phyloP scores from a whole-genome alignment of 768 basidiomycete genomes.

The Nidula microcarpa region DNA sequence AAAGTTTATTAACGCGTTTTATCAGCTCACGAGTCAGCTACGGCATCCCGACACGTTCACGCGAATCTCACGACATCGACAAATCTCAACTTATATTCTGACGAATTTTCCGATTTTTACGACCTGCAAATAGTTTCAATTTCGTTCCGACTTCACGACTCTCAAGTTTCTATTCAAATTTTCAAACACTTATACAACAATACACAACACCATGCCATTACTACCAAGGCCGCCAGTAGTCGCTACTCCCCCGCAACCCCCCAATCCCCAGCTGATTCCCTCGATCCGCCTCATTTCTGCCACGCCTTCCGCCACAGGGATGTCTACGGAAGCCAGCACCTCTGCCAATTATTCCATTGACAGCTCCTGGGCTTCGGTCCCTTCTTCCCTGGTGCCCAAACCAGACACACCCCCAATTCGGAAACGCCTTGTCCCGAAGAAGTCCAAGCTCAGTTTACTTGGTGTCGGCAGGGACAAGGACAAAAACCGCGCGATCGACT shows the following conservation, averaged over 20 bases:
- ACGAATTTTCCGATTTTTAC: conserved; percentile 1
- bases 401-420: conserved; percentile 15
- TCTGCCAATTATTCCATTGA: conserved; percentile 30
- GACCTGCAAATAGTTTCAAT: background rate
- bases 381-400: conserved; percentile 28
- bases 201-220: background rate
- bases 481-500: conserved; percentile 37
- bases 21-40: conserved; percentile 1
- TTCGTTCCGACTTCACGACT: conserved; percentile 1
- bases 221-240: background rate
- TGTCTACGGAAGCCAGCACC: conserved; percentile 29
- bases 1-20: background rate
- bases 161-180: background rate
- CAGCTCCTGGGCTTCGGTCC: conserved; percentile 27
- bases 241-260: conserved; percentile 9
- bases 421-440: conserved; percentile 64
- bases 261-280: conserved; percentile 29
- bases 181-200: background rate
- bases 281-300: conserved; percentile 71
- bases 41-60: no score
- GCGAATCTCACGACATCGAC: background rate
- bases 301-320: conserved; percentile 53
- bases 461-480: conserved; percentile 23
- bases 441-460: conserved; percentile 54
- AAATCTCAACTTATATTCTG: background rate